Conservation (phyloP, 176 grass and related monocot species). For the Bothriochloa decipiens region DNA sequence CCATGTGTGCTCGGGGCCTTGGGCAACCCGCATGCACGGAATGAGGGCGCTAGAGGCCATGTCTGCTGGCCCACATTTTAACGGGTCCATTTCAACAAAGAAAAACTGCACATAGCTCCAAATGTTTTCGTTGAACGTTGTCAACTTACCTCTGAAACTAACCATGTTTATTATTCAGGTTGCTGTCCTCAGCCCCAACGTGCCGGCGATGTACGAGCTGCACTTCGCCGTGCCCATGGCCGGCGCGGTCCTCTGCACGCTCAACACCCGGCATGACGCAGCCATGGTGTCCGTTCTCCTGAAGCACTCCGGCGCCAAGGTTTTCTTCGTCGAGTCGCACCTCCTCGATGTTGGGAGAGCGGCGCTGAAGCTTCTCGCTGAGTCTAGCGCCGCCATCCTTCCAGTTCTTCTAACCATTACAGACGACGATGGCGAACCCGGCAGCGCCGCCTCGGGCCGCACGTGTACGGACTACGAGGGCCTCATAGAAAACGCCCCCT, state of each 20-base stretch:
- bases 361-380: slow-evolving; percentile 4
- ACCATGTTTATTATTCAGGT: slow-evolving; percentile 28
- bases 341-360: slow-evolving; percentile 32
- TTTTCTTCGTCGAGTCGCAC: slow-evolving; percentile 53
- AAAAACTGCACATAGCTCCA: too few species aligned
- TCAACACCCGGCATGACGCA: slow-evolving; percentile 44
- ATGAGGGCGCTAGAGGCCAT: too few species aligned
- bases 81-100: too few species aligned
- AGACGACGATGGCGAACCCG: not conserved
- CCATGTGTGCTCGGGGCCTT: too few species aligned
- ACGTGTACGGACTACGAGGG: not conserved
- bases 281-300: slow-evolving; percentile 36
- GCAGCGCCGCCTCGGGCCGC: too few species aligned
- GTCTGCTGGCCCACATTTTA: too few species aligned
- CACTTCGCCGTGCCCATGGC: slow-evolving; percentile 68
- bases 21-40: too few species aligned
- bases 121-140: too few species aligned
- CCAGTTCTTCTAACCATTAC: not conserved
- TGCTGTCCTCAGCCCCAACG: slow-evolving; percentile 48
- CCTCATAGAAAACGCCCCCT: not conserved
- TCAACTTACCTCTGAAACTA: too few species aligned
- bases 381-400: not conserved
- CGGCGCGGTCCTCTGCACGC: slow-evolving; percentile 46
- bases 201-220: slow-evolving; percentile 60
- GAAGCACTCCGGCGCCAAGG: slow-evolving; percentile 51